Evolutionary conservation across 306 rosid species (phyloP).

Genomic region (Begonia masoniana): DNA sequence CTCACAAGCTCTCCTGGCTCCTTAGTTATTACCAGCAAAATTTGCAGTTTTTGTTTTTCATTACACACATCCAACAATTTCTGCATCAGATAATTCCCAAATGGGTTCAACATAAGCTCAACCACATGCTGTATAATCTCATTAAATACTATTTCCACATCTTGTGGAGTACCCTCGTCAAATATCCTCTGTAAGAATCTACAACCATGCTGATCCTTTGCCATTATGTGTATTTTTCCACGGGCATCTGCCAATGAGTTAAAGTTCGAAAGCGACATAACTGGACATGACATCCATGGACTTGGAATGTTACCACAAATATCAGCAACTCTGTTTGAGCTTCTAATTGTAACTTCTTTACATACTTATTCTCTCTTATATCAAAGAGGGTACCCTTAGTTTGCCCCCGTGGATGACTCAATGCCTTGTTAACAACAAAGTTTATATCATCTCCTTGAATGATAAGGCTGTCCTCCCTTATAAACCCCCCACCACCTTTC

Average conservation of each 20-base stretch:
- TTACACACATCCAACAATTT: constrained; percentile 46
- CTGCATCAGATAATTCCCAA: constrained; percentile 79
- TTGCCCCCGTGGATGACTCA: constrained; percentile 16
- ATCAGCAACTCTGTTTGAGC: constrained; percentile 11
- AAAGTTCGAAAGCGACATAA: background rate
- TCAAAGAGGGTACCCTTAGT: constrained; percentile 18
- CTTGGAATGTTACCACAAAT: constrained; percentile 19
- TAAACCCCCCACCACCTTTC: constrained; percentile 19
- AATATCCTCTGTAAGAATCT: constrained; percentile 44
- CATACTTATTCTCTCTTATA: constrained; percentile 15
- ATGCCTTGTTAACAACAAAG: constrained; percentile 18
- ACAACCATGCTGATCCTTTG: constrained; percentile 70
- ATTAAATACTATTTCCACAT: constrained; percentile 31
- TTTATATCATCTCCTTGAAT: constrained; percentile 39
- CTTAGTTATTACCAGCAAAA: constrained; percentile 31
- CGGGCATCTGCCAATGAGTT: constrained; percentile 29
- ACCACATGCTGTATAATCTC: constrained; percentile 36
- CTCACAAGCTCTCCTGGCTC: constrained; percentile 41
- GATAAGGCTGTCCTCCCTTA: constrained; percentile 38
- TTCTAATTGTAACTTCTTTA: constrained; percentile 17
- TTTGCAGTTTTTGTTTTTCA: constrained; percentile 39
- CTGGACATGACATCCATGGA: constrained; percentile 4
- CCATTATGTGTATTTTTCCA: constrained; percentile 27
- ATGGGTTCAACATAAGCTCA: constrained; percentile 58
- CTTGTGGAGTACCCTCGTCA: constrained; percentile 34